A percentile compares a stretch with the other conserved stretches of the same genome.
Evolutionary conservation across 768 basidiomycete species (phyloP).

Genomic region (Termitomyces titanicus): DNA sequence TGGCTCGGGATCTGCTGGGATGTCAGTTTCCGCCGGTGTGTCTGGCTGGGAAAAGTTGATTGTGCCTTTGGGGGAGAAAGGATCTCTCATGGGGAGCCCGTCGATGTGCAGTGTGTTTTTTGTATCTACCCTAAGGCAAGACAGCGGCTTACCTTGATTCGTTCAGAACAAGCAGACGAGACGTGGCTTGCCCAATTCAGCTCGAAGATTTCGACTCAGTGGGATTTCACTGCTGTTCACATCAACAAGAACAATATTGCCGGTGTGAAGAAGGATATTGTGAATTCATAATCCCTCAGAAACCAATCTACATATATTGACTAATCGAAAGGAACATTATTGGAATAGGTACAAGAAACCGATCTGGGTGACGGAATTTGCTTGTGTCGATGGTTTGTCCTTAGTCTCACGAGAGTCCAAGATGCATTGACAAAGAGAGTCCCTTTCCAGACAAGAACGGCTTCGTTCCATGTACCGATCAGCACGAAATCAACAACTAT

Average conservation of each 20-base stretch:
- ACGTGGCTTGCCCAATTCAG: conserved; percentile 41
- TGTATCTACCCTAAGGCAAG: not conserved
- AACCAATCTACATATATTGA: not conserved
- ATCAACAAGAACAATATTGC: conserved; percentile 44
- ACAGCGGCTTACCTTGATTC: not conserved
- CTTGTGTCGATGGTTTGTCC: conserved; percentile 39
- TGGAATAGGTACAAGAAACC: conserved; percentile 38
- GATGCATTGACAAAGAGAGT: not conserved
- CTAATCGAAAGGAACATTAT: conserved; percentile 34
- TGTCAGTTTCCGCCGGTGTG: conserved; percentile 39
- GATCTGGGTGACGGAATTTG: conserved; percentile 47
- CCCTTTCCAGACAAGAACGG: conserved; percentile 28
- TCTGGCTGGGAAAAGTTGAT: conserved; percentile 37
- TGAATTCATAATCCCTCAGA: conserved; percentile 14
- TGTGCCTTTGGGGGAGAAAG: conserved; percentile 36
- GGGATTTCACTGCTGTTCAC: conserved; percentile 47
- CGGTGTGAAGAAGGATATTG: conserved; percentile 41
- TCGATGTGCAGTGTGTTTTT: conserved; percentile 44
- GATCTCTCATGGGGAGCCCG: conserved; percentile 40
- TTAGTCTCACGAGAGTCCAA: not conserved
- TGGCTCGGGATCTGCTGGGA: conserved; percentile 41
- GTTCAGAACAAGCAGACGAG: conserved; percentile 42
- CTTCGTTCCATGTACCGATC: conserved; percentile 41
- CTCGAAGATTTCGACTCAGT: conserved; percentile 32
- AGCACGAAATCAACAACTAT: conserved; percentile 37